These are phyloP conservation scores for Maudiozyma saulgeensis DNA, from an alignment of 805 yeast genomes.

Conservation along the genomic window DNA sequence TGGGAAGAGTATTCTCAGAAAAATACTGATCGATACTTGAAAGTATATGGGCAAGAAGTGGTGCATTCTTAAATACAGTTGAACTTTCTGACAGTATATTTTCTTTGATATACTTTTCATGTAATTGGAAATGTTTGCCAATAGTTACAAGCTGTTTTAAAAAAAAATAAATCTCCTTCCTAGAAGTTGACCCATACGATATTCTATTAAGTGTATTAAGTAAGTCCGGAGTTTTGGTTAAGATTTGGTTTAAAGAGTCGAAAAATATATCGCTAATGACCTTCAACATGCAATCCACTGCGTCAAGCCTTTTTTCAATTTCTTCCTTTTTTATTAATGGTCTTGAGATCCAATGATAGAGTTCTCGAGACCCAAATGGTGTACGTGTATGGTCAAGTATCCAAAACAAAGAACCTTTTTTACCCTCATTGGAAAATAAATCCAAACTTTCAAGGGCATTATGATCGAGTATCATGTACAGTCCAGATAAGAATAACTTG, in stretches of 20 bases:
- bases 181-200: conserved; percentile 47
- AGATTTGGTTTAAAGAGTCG: conserved; percentile 27
- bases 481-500: conserved; percentile 33
- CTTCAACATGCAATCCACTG: conserved; percentile 41
- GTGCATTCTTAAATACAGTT: conserved; percentile 16
- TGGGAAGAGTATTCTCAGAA: conserved; percentile 25
- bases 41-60: conserved; percentile 33
- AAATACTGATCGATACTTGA: conserved; percentile 30
- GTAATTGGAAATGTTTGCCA: conserved; percentile 24
- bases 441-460: conserved; percentile 66
- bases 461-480: conserved; percentile 49
- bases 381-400: conserved; percentile 74
- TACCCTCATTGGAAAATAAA: conserved; percentile 52
- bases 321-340: conserved; percentile 52
- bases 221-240: conserved; percentile 43
- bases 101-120: conserved; percentile 22
- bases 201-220: conserved; percentile 48
- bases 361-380: conserved; percentile 57
- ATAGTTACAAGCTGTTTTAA: conserved; percentile 38
- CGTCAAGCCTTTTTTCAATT: conserved; percentile 55
- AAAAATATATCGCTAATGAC: conserved; percentile 33
- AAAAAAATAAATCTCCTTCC: conserved; percentile 51
- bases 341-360: conserved; percentile 62
- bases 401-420: conserved; percentile 69
- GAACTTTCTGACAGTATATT: conserved; percentile 18